A percentile compares a stretch with the other conserved stretches of the same genome.
Evolutionary conservation across 192 early-diverging fungal species (phyloP).

Genomic region (Pecoramyces ruminantium): DNA sequence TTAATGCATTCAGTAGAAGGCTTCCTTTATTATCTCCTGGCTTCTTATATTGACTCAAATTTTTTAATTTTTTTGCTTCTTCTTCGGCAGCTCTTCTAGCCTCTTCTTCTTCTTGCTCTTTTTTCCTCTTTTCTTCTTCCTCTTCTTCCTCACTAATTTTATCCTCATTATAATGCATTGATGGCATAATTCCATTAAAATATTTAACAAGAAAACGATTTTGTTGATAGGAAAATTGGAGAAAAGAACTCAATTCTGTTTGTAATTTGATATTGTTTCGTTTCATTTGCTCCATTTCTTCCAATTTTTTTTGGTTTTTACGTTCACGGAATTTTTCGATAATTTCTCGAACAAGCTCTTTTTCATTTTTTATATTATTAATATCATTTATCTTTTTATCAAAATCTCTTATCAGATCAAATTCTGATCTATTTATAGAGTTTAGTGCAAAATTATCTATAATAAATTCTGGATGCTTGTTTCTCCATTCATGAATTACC

Average conservation of each 20-base stretch:
- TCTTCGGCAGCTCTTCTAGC: background rate
- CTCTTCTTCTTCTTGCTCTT: background rate
- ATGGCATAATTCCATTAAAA: background rate
- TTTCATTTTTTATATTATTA: background rate
- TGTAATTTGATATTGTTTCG: background rate
- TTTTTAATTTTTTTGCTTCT: background rate
- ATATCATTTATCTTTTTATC: background rate
- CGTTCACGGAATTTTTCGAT: background rate
- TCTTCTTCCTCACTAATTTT: background rate
- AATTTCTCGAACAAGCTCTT: background rate
- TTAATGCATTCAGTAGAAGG: too few relatives aligned
- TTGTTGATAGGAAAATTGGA: background rate
- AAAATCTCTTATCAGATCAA: background rate
- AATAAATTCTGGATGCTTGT: background rate
- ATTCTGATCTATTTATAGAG: background rate
- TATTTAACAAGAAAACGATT: background rate
- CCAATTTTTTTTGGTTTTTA: background rate
- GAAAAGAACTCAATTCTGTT: background rate
- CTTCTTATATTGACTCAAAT: too few relatives aligned
- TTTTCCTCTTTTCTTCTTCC: background rate
- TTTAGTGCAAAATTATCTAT: background rate
- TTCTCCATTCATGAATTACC: background rate
- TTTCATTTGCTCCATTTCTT: background rate
- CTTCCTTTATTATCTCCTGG: too few relatives aligned
- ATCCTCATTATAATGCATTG: background rate